phyloP scores from a whole-genome alignment of 805 yeast species.

The Danielozyma ontarioensis region DNA sequence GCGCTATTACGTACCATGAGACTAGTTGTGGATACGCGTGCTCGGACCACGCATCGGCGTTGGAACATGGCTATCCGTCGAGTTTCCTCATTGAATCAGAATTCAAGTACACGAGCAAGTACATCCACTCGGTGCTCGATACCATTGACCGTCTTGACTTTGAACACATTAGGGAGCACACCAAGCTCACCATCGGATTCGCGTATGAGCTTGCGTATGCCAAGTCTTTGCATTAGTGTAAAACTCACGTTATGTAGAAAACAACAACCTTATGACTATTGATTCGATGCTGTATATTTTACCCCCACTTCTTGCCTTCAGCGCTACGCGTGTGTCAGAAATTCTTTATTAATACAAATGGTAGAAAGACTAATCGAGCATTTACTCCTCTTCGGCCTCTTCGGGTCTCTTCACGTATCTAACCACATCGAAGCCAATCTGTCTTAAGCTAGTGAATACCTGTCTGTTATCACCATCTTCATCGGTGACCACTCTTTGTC shows the following conservation, averaged over 20 bases:
- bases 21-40: slow-evolving; percentile 89
- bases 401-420: slow-evolving; percentile 33
- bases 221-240: slow-evolving; percentile 10
- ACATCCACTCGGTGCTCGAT: slow-evolving; percentile 73
- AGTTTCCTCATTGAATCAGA: slow-evolving; percentile 78
- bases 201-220: slow-evolving; percentile 54
- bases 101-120: slow-evolving; percentile 57
- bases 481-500: slow-evolving; percentile 28
- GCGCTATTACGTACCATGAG: slow-evolving; percentile 64
- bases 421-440: slow-evolving; percentile 32
- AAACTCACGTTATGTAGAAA: not conserved
- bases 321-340: no score
- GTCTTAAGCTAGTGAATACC: slow-evolving; percentile 28
- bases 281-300: not conserved
- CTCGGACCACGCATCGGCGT: slow-evolving; percentile 87
- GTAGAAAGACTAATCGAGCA: not conserved
- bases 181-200: slow-evolving; percentile 69
- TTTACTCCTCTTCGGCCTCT: slow-evolving; percentile 11
- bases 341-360: not conserved
- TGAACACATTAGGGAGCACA: slow-evolving; percentile 75
- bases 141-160: slow-evolving; percentile 77
- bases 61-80: slow-evolving; percentile 78
- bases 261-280: not conserved
- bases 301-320: no score
- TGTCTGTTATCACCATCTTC: slow-evolving; percentile 25